Base-by-base conservation (phyloP, 192 early-diverging fungal species). In the Umbelopsis vinacea region DNA sequence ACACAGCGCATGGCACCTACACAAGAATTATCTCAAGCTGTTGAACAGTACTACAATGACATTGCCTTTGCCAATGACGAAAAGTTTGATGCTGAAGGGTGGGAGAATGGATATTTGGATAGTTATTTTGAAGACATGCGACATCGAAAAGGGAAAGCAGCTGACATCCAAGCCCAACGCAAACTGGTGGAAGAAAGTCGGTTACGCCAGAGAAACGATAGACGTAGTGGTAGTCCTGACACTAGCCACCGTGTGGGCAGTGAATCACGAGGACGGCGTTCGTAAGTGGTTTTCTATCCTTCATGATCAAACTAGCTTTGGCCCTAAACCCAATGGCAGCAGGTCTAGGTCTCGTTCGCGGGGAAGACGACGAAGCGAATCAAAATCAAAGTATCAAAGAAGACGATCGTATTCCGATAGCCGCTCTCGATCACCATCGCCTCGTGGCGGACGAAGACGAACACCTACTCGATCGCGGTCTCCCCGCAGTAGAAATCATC, bases 81-180 rank as follows among this genome's bases (percentile, higher is more conserved):
- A 2, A 46, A 66, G 2, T 52, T 57, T 40, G 46, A 70, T 52
- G 33, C 57, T 21, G 74, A 75, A 24, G 74, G 74, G 12, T 75
- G 74, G 74, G 74, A 75, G 40, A 69, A 69, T 11, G 69, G 68
- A 8, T 75, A 70, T 53, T 43, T 75, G 6, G 68, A 75, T 46
- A 33, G n/a, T 9, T 70, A 52, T 15, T 46, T 33, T 26, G 24
- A 33, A 24, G 46, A 68, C 14, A 47, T 68, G 22, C 23, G 14
- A 22, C 33, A 2, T 12, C 24, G 4, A 43, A 50, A 47, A 50
- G 23, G 1, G 19, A 46, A 50, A 29, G 67, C 47, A 1, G 67
- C 35, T 19, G 67, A 68, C 15, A 33, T 50, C 7, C 47, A 68
- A 26, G 45, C 29, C 3, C 67, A 68, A 24, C 17, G 67, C 26